phyloP scores from a whole-genome alignment of 208 protist genomes.

The Perkinsela sp. region DNA sequence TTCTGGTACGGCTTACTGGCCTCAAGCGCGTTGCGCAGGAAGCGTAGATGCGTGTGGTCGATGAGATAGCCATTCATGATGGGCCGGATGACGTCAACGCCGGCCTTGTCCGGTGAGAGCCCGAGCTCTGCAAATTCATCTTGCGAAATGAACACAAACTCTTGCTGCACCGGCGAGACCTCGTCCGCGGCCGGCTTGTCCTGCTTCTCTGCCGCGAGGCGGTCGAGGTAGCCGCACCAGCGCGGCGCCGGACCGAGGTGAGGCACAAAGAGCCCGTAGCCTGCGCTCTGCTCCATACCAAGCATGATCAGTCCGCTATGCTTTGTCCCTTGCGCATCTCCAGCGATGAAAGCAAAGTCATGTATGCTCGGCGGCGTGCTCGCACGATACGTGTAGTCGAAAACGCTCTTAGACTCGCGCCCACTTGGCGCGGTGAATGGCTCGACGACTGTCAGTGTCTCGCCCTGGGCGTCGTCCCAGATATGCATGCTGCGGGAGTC shows the following conservation, averaged over 20 bases:
- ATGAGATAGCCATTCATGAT: constrained; percentile 95
- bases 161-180: constrained; percentile 64
- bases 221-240: constrained; percentile 88
- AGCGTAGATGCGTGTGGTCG: constrained; percentile 63
- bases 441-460: constrained; percentile 57
- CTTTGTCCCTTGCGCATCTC: constrained; percentile 29
- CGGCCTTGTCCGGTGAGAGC: constrained; percentile 50
- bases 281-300: constrained; percentile 56
- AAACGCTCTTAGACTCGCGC: constrained; percentile 1
- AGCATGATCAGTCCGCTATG: constrained; percentile 61
- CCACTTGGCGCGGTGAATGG: constrained; percentile 5
- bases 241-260: constrained; percentile 75
- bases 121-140: constrained; percentile 65
- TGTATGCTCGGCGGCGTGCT: constrained; percentile 23
- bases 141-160: constrained; percentile 87
- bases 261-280: constrained; percentile 81
- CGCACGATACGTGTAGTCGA: background rate
- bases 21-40: constrained; percentile 37
- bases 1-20: constrained; percentile 19
- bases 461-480: constrained; percentile 59
- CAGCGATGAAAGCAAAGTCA: constrained; percentile 48
- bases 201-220: constrained; percentile 71
- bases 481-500: constrained; percentile 72
- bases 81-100: constrained; percentile 62
- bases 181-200: constrained; percentile 28